Conservation (phyloP, 768 basidiomycete species). For the Steccherinum ochraceum region DNA sequence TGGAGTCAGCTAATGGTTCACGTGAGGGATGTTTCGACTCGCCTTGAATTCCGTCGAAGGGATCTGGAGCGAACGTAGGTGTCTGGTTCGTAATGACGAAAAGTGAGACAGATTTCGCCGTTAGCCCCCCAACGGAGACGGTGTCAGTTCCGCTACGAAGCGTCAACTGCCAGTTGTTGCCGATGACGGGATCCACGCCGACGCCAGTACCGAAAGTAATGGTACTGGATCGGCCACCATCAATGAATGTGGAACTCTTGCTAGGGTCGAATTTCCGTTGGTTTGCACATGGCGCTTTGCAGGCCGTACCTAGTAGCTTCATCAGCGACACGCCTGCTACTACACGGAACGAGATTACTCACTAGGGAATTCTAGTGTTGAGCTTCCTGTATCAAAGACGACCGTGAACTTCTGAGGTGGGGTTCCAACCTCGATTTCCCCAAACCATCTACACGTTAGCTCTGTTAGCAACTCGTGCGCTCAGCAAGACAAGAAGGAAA, state of each 20-base stretch:
- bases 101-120: slow-evolving; percentile 30
- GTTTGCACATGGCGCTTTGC: slow-evolving; percentile 35
- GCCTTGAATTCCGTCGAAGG: slow-evolving; percentile 54
- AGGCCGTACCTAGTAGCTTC: slow-evolving; percentile 45
- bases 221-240: slow-evolving; percentile 32
- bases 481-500: not conserved
- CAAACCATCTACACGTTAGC: slow-evolving; percentile 28
- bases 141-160: slow-evolving; percentile 42
- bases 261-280: slow-evolving; percentile 42
- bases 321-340: slow-evolving; percentile 4
- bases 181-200: slow-evolving; percentile 46
- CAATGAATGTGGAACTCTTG: slow-evolving; percentile 46
- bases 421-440: slow-evolving; percentile 34
- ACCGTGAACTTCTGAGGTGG: slow-evolving; percentile 43
- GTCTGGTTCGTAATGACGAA: slow-evolving; percentile 52
- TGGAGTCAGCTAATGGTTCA: not conserved
- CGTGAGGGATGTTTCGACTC: slow-evolving; percentile 1
- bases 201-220: slow-evolving; percentile 49
- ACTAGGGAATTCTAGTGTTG: slow-evolving; percentile 44
- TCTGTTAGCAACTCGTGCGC: slow-evolving; percentile 46
- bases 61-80: slow-evolving; percentile 43
- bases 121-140: slow-evolving; percentile 41
- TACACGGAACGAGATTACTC: slow-evolving; percentile 9
- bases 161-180: slow-evolving; percentile 40
- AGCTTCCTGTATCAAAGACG: slow-evolving; percentile 54